A percentile compares a stretch with the other conserved stretches of the same genome.
phyloP scores from a whole-genome alignment of 495 filamentous ascomycete genomes.

The Parachaetomium inaequale region DNA sequence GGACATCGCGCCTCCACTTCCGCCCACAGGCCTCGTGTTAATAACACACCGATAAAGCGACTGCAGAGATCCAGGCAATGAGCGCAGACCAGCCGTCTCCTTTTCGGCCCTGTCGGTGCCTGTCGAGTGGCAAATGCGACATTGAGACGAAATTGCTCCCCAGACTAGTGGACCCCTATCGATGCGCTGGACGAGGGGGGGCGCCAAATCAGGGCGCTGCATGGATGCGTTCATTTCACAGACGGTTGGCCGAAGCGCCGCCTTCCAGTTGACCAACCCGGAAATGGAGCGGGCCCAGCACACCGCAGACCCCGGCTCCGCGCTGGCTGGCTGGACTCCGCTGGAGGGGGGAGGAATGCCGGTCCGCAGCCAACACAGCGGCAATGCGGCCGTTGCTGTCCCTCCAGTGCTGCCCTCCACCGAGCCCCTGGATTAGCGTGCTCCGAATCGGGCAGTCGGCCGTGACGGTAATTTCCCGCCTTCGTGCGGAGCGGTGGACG shows the following conservation, averaged over 20 bases:
- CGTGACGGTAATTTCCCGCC: conserved; percentile 35
- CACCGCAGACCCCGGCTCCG: conserved; percentile 5
- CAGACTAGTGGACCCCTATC: not conserved
- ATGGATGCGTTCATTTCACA: conserved; percentile 1
- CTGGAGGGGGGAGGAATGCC: conserved; percentile 14
- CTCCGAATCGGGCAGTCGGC: conserved; percentile 24
- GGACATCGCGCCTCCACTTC: too few species aligned
- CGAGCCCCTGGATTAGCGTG: conserved; percentile 35
- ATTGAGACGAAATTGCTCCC: not conserved
- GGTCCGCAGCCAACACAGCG: conserved; percentile 10
- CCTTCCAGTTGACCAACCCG: not conserved
- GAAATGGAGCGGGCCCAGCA: not conserved
- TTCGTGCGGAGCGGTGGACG: conserved; percentile 11
- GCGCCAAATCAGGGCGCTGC: conserved; percentile 7
- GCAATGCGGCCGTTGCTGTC: conserved; percentile 3
- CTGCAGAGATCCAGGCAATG: not conserved
- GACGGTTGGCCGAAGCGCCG: conserved; percentile 13
- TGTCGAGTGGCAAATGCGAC: conserved; percentile 12
- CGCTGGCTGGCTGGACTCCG: conserved; percentile 11
- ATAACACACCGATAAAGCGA: not conserved
- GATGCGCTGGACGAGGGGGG: not conserved
- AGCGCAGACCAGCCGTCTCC: not conserved
- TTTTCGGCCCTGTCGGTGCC: conserved; percentile 6
- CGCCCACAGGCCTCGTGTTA: not conserved
- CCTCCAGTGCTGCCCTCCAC: conserved; percentile 25